Evolutionary conservation across 805 yeast species (phyloP).

Genomic region (Saccharomycopsis sp.): DNA sequence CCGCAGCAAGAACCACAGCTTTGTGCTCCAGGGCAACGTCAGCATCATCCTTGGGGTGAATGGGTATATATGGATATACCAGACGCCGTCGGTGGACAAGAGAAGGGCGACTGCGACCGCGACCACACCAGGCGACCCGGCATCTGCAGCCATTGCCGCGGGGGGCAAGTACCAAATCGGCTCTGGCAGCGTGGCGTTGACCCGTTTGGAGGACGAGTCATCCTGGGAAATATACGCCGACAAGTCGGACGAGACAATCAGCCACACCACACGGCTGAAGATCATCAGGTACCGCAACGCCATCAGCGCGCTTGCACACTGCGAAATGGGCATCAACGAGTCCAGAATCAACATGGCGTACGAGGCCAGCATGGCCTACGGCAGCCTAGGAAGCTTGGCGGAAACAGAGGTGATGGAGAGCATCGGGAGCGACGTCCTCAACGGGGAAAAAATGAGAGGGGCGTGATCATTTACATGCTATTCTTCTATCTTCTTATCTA

Average conservation of each 20-base stretch:
- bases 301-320: slow-evolving; percentile 67
- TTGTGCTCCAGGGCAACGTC: slow-evolving; percentile 88
- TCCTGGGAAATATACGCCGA: slow-evolving; percentile 95
- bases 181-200: slow-evolving; percentile 57
- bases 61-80: slow-evolving; percentile 88
- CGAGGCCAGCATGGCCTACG: slow-evolving; percentile 79
- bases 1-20: slow-evolving; percentile 80
- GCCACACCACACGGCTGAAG: slow-evolving; percentile 52
- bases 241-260: slow-evolving; percentile 61
- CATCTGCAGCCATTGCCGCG: slow-evolving; percentile 21
- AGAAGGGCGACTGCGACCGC: slow-evolving; percentile 21
- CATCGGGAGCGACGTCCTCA: slow-evolving; percentile 64
- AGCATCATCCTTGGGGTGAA: slow-evolving; percentile 88
- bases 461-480: slow-evolving; percentile 1
- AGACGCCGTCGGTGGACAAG: slow-evolving; percentile 37
- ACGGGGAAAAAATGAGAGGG: slow-evolving; percentile 71
- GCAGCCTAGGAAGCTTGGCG: slow-evolving; percentile 59
- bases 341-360: slow-evolving; percentile 71
- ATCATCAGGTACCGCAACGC: slow-evolving; percentile 84
- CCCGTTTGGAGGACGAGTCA: slow-evolving; percentile 84
- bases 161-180: slow-evolving; percentile 40
- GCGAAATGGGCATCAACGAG: slow-evolving; percentile 83
- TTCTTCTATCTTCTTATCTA: not conserved
- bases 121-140: slow-evolving; percentile 22
- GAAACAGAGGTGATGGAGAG: slow-evolving; percentile 65